Conservation (phyloP, 73 alveolate genomes). For the Urostyla sp. region DNA sequence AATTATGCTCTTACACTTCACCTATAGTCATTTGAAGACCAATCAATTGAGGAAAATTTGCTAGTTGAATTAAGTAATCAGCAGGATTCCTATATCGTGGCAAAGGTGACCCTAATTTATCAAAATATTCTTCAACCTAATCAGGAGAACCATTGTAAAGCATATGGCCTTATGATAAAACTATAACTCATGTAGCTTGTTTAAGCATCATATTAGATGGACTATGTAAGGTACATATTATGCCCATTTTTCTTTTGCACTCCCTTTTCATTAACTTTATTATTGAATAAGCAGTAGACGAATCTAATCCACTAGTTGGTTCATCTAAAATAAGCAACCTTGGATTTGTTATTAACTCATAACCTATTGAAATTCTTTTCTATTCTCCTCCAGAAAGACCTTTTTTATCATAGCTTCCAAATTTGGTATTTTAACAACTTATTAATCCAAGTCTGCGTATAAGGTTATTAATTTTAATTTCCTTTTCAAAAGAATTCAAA, state of each 20-base stretch:
- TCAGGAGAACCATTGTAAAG: slow-evolving; percentile 5
- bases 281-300: slow-evolving; percentile 47
- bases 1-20: no score
- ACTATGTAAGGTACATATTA: slow-evolving; percentile 48
- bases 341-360: slow-evolving; percentile 50
- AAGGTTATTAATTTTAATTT: slow-evolving; percentile 24
- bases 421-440: slow-evolving; percentile 53
- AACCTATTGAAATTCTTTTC: slow-evolving; percentile 60
- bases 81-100: slow-evolving; percentile 34
- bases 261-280: background rate
- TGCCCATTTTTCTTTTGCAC: background rate
- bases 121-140: background rate
- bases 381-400: slow-evolving; percentile 69
- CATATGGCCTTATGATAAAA: slow-evolving; percentile 27
- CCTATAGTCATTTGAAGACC: no score
- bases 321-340: slow-evolving; percentile 49
- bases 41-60: slow-evolving; percentile 3
- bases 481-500: slow-evolving; percentile 2
- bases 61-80: slow-evolving; percentile 8
- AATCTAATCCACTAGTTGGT: slow-evolving; percentile 79
- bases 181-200: slow-evolving; percentile 24
- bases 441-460: slow-evolving; percentile 42
- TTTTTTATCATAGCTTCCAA: slow-evolving; percentile 54
- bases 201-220: slow-evolving; percentile 44
- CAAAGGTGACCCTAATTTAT: background rate